Percentiles rank a stretch among this genome's conserved stretches.
phyloP scores from a whole-genome alignment of 441 rosid species.

The Erysimum pusillum region DNA sequence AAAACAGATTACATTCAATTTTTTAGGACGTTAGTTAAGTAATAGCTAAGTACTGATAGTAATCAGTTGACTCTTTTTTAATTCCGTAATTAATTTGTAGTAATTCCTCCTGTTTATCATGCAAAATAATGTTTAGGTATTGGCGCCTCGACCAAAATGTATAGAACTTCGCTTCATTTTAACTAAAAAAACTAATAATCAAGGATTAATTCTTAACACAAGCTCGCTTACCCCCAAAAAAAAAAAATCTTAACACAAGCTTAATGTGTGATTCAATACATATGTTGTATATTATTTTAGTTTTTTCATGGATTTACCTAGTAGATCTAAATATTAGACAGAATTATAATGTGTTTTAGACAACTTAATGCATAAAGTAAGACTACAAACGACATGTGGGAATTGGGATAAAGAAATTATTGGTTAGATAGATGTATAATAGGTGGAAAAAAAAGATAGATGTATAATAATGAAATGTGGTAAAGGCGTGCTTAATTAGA shows the following conservation, averaged over 20 bases:
- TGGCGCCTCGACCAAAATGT: background rate
- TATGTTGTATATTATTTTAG: background rate
- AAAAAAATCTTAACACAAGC: background rate
- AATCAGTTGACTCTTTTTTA: background rate
- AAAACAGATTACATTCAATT: background rate
- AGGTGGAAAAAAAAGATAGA: background rate
- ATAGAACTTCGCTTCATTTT: background rate
- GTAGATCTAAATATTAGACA: background rate
- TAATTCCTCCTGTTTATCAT: background rate
- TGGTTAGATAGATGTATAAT: background rate
- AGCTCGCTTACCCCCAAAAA: too few relatives aligned
- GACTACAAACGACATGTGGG: slow-evolving; percentile 9
- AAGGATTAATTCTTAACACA: background rate
- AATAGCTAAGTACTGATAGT: background rate
- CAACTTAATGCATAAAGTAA: background rate
- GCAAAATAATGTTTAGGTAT: background rate
- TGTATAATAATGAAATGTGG: slow-evolving; percentile 8
- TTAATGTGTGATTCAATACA: background rate
- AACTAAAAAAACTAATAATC: background rate
- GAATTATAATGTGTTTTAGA: background rate
- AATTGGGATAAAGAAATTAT: background rate
- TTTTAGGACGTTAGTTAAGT: background rate
- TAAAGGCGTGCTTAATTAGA: slow-evolving; percentile 21
- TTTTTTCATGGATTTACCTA: background rate
- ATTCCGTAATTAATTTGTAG: background rate